Percentiles rank a stretch among this genome's conserved stretches.
Conservation (phyloP, 2,329 filamentous ascomycete species). For the Rosellinia necatrix region DNA sequence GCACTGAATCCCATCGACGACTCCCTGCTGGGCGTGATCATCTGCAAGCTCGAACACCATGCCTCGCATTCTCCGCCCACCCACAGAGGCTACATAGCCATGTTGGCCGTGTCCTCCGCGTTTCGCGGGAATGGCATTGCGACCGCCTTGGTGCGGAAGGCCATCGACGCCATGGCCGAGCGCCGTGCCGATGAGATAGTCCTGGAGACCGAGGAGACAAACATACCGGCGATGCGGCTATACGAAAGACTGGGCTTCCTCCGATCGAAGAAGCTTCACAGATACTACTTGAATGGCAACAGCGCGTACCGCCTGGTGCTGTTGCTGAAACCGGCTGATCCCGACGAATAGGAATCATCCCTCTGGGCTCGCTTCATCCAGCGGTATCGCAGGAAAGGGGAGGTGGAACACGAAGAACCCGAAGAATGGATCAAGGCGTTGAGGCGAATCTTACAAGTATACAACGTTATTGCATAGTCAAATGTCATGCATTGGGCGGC, state of each 20-base stretch:
- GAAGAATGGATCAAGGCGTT: slow-evolving; percentile 1
- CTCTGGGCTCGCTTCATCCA: too few relatives aligned
- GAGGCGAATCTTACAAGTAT: neutral
- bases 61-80: slow-evolving; percentile 75
- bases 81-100: slow-evolving; percentile 92
- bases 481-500: slow-evolving; percentile 25
- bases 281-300: slow-evolving; percentile 96
- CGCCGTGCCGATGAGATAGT: slow-evolving; percentile 90
- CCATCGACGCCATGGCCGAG: slow-evolving; percentile 87
- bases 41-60: slow-evolving; percentile 93
- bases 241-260: slow-evolving; percentile 94
- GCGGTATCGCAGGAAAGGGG: too few relatives aligned
- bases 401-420: neutral
- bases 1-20: slow-evolving; percentile 63
- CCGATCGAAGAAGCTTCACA: slow-evolving; percentile 86
- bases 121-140: slow-evolving; percentile 86
- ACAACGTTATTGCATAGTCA: slow-evolving; percentile 13
- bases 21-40: slow-evolving; percentile 83
- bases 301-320: slow-evolving; percentile 89
- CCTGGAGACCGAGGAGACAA: slow-evolving; percentile 93
- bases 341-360: too few relatives aligned
- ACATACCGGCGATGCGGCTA: slow-evolving; percentile 84
- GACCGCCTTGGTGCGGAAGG: slow-evolving; percentile 83
- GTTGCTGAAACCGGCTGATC: slow-evolving; percentile 64
- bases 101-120: slow-evolving; percentile 86